Base-by-base conservation (phyloP, 208 protist species). In the Leptomonas pyrrhocoris region DNA sequence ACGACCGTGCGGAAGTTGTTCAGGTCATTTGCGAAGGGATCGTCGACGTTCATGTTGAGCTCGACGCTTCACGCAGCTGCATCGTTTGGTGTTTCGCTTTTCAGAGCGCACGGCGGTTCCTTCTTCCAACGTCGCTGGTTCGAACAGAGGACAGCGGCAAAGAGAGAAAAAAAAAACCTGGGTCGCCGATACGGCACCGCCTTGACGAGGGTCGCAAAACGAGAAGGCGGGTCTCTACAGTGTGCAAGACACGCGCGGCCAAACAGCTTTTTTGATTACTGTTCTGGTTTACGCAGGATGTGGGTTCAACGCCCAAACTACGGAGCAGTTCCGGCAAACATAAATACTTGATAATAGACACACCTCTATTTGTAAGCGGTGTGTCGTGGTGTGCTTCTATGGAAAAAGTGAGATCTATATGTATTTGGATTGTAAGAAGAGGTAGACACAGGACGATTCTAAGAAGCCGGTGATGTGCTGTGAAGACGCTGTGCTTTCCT, bases 11-110 rank as follows among this genome's bases (percentile, higher is more conserved):
- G 60, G 54, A 88, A 75, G 23, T 71, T 72, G 16, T 64, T 72
- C 36, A 89, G 74, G 56, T 93, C 84, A 79, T 79, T 73, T 13
- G 87, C 83, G 71, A 86, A 93, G 23, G 79, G 87, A 53, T 93
- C 84, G 25, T 93, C 71, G 50, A 93, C 70, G 68, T 81, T 88
- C 87, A 93, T 93, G 0, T 42, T 43, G 28, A 12, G 31, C 28
- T 2, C 28, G 25, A 2, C 15, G 19, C n/a, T 8, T 18, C 16
- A 42, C n/a, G 16, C 54, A 5, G 30, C 16, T 9, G 50, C 50
- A 19, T 36, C 50, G 8, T 18, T 31, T n/a, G 7, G 31, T 15
- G 9, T 36, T 27, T 31, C 2, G 43, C 16, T 48, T 48, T 12
- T 19, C 18, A 21, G 18, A 48, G 4, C 3, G 16, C 16, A 18